phyloP scores from a whole-genome alignment of 345 rosid genomes.

The Citrus sp. region DNA sequence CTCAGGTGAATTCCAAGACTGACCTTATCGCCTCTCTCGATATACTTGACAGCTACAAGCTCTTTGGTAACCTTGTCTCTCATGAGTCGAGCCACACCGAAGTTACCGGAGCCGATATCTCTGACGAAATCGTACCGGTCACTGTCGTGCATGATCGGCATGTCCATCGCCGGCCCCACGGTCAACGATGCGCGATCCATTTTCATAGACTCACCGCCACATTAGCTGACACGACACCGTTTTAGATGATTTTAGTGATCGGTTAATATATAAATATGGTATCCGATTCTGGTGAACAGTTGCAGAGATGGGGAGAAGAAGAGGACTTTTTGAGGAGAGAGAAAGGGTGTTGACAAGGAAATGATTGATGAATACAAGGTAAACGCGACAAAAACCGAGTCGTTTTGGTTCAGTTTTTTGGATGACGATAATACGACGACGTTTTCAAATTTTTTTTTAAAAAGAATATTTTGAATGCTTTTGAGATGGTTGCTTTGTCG shows the following conservation, averaged over 20 bases:
- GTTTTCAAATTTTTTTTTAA: not conserved
- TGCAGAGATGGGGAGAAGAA: not conserved
- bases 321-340: not conserved
- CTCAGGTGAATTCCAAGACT: conserved; percentile 3
- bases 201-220: conserved; percentile 9
- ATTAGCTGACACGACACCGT: conserved; percentile 11
- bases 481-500: not conserved
- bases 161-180: conserved; percentile 63
- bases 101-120: conserved; percentile 91
- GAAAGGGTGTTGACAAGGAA: conserved; percentile 7
- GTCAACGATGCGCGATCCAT: conserved; percentile 54
- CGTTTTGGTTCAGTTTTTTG: not conserved
- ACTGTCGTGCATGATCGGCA: conserved; percentile 96
- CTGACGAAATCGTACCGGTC: conserved; percentile 84
- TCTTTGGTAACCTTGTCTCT: conserved; percentile 71
- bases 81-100: conserved; percentile 89
- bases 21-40: conserved; percentile 94
- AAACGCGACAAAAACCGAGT: conserved; percentile 9
- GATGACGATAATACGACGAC: conserved; percentile 2
- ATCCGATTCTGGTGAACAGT: not conserved
- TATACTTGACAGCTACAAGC: conserved; percentile 95
- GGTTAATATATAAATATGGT: not conserved
- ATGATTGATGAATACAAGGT: conserved; percentile 10
- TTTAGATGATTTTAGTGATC: conserved; percentile 9
- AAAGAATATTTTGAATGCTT: too few relatives aligned